phyloP scores from a whole-genome alignment of 768 basidiomycete genomes.

The Pholiota molesta region DNA sequence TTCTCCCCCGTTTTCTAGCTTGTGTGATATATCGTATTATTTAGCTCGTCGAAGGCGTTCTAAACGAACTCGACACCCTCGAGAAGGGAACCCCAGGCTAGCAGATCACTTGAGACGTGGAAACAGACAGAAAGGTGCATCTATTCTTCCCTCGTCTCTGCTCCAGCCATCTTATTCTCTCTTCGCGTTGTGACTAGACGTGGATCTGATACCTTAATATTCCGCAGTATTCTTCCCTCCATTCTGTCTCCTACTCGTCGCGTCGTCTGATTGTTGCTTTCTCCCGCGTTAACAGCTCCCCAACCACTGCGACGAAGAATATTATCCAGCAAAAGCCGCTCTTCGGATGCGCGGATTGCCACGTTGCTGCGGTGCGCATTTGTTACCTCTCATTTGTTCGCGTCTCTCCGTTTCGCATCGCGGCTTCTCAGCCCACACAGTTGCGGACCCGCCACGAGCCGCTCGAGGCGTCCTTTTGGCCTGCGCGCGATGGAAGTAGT shows the following conservation, averaged over 20 bases:
- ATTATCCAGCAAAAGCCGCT: constrained; percentile 58
- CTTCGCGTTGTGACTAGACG: not conserved
- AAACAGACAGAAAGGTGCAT: constrained; percentile 42
- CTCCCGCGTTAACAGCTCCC: constrained; percentile 23
- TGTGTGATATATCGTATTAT: not conserved
- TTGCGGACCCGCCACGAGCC: too few relatives aligned
- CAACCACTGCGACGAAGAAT: constrained; percentile 48
- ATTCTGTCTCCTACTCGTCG: not conserved
- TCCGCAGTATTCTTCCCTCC: not conserved
- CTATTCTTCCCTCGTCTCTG: too few relatives aligned
- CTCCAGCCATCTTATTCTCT: not conserved
- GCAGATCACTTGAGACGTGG: constrained; percentile 48
- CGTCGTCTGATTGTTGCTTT: not conserved
- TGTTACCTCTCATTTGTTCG: constrained; percentile 52
- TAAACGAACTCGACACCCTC: constrained; percentile 66
- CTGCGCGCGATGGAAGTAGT: too few relatives aligned
- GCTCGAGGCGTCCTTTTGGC: too few relatives aligned
- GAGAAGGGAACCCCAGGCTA: constrained; percentile 62
- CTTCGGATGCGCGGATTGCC: constrained; percentile 61
- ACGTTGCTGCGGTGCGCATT: constrained; percentile 63
- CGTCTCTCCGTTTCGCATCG: too few relatives aligned
- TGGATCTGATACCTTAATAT: too few relatives aligned
- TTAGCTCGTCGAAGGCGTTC: constrained; percentile 67
- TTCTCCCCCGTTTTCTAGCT: not conserved
- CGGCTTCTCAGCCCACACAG: too few relatives aligned